Percentiles rank a stretch among this genome's conserved stretches.
Conservation (phyloP, 2,329 filamentous ascomycete genomes). For the Colletotrichum tropicale region DNA sequence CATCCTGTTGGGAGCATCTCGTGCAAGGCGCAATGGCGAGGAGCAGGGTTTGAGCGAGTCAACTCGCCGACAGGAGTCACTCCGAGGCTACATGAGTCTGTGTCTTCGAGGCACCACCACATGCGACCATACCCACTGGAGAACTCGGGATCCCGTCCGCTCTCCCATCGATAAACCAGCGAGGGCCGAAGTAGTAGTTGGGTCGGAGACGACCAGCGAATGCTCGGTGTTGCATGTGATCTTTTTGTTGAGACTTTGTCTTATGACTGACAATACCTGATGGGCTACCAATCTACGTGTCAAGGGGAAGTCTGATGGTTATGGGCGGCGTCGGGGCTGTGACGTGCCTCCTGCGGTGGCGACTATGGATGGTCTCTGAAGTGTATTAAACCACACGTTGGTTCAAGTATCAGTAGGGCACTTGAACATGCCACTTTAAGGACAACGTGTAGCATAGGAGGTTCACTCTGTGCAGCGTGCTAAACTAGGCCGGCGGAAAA, state of each 20-base stretch:
- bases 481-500: background rate
- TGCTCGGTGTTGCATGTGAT: background rate
- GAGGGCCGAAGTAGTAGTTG: slow-evolving; percentile 7
- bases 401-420: background rate
- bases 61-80: background rate
- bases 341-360: background rate
- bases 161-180: slow-evolving; percentile 8
- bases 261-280: background rate
- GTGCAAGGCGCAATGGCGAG: background rate
- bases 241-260: background rate
- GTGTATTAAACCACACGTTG: background rate
- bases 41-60: background rate
- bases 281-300: background rate
- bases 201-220: slow-evolving; percentile 13
- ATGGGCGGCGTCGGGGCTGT: background rate
- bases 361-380: background rate
- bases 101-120: background rate
- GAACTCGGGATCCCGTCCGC: slow-evolving; percentile 13
- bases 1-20: background rate
- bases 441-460: background rate
- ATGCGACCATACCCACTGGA: slow-evolving; percentile 8
- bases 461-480: background rate
- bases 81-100: background rate
- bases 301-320: background rate
- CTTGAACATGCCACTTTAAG: background rate